Evolutionary conservation across 352 stramenopile species (phyloP).

Genomic region (Peronospora belbahrii): DNA sequence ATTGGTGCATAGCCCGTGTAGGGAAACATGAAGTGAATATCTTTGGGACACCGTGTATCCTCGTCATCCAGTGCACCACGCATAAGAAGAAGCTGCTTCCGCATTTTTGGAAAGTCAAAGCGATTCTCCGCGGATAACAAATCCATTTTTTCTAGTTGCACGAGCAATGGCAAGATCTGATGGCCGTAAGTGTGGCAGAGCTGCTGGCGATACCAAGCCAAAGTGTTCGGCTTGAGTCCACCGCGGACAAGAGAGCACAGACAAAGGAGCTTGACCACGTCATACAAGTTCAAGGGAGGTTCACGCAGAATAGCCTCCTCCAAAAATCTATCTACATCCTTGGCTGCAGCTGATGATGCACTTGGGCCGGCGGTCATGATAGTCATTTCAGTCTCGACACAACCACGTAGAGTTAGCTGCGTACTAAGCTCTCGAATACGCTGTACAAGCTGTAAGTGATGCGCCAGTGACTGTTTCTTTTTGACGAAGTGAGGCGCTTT

Average conservation of each 20-base stretch:
- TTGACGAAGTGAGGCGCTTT: conserved; percentile 70
- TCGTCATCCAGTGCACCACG: conserved; percentile 39
- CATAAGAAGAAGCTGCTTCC: conserved; percentile 37
- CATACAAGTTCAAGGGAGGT: conserved; percentile 56
- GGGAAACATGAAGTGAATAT: conserved; percentile 85
- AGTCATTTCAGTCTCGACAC: conserved; percentile 74
- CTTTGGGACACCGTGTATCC: conserved; percentile 34
- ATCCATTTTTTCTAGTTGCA: conserved; percentile 69
- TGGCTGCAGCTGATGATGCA: conserved; percentile 27
- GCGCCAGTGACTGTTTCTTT: conserved; percentile 55
- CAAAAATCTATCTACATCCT: conserved; percentile 58
- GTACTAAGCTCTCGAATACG: conserved; percentile 53
- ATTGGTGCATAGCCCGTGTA: conserved; percentile 81
- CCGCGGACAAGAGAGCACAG: conserved; percentile 64
- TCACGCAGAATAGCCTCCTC: conserved; percentile 65
- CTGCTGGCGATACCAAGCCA: conserved; percentile 64
- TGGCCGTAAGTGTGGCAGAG: conserved; percentile 82
- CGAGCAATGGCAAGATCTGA: conserved; percentile 51
- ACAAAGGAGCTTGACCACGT: conserved; percentile 71
- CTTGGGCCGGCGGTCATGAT: conserved; percentile 61
- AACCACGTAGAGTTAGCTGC: conserved; percentile 47
- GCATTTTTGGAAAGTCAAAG: conserved; percentile 53
- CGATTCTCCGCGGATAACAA: conserved; percentile 50
- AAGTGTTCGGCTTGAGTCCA: conserved; percentile 44
- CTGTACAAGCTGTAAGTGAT: conserved; percentile 61